These are phyloP conservation scores for Prunus davidiana DNA, from an alignment of 306 rosid species.

Conservation along the genomic window DNA sequence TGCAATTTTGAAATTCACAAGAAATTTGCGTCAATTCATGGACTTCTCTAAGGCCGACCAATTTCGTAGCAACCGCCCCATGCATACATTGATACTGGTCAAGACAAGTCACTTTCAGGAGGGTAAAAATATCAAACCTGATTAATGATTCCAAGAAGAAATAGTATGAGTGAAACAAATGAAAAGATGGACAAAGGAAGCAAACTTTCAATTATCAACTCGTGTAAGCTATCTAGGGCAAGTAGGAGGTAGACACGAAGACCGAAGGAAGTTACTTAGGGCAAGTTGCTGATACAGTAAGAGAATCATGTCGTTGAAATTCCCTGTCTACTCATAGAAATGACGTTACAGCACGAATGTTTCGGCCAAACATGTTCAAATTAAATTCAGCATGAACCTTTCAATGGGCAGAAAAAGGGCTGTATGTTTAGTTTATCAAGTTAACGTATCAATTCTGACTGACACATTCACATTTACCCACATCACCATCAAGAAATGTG, in stretches of 20 bases:
- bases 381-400: no score
- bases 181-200: background rate
- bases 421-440: no score
- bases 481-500: no score
- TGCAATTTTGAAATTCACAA: no score
- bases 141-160: background rate
- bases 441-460: no score
- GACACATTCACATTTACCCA: no score
- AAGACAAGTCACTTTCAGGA: background rate
- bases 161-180: background rate
- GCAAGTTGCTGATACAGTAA: background rate
- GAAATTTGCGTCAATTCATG: background rate
- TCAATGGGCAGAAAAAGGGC: no score
- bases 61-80: background rate
- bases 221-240: background rate
- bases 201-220: background rate
- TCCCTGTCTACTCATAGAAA: no score
- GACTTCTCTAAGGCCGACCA: background rate
- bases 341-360: no score
- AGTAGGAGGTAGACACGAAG: background rate
- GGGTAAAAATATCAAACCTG: background rate
- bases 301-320: background rate
- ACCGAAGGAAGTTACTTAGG: background rate
- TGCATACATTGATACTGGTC: background rate
- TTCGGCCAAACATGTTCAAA: no score